These are phyloP conservation scores for Penicillium simplicissimum DNA, from an alignment of 495 filamentous ascomycete genomes.

Conservation along the genomic window DNA sequence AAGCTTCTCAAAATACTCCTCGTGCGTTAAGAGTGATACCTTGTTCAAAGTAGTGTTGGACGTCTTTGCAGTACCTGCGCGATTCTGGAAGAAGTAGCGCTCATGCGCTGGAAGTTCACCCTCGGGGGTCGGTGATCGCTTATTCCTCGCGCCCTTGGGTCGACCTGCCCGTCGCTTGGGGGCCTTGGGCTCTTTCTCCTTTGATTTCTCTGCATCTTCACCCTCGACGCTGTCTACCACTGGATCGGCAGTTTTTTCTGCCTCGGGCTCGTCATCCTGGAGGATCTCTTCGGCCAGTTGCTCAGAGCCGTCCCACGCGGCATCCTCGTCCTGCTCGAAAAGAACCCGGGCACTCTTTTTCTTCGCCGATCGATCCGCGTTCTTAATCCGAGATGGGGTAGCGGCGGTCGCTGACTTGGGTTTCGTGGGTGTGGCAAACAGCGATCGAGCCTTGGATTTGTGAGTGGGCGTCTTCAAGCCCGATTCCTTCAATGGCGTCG, in stretches of 20 bases:
- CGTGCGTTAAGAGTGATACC: slow-evolving; percentile 76
- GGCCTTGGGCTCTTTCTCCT: slow-evolving; percentile 41
- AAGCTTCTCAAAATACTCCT: slow-evolving; percentile 81
- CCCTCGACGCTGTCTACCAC: slow-evolving; percentile 42
- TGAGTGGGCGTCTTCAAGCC: slow-evolving; percentile 48
- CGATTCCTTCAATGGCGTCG: slow-evolving; percentile 42
- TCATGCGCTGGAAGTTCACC: slow-evolving; percentile 81
- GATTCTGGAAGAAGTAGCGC: slow-evolving; percentile 91
- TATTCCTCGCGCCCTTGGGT: slow-evolving; percentile 61
- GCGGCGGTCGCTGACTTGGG: slow-evolving; percentile 29
- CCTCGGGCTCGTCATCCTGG: slow-evolving; percentile 42
- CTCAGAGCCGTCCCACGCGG: slow-evolving; percentile 73
- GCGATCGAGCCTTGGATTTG: slow-evolving; percentile 39
- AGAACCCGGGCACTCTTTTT: slow-evolving; percentile 79
- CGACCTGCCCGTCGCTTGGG: slow-evolving; percentile 59
- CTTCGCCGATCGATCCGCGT: slow-evolving; percentile 79
- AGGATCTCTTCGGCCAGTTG: slow-evolving; percentile 72
- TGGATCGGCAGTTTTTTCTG: slow-evolving; percentile 40
- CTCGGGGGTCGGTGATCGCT: slow-evolving; percentile 77
- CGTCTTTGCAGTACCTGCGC: slow-evolving; percentile 74
- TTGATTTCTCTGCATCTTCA: slow-evolving; percentile 31
- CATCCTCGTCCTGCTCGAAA: slow-evolving; percentile 71
- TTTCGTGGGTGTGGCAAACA: slow-evolving; percentile 45
- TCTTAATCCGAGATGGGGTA: slow-evolving; percentile 60
- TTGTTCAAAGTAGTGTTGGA: slow-evolving; percentile 83